phyloP scores from a whole-genome alignment of 371 early-diverging fungal genomes.

The Mucor irregularis region DNA sequence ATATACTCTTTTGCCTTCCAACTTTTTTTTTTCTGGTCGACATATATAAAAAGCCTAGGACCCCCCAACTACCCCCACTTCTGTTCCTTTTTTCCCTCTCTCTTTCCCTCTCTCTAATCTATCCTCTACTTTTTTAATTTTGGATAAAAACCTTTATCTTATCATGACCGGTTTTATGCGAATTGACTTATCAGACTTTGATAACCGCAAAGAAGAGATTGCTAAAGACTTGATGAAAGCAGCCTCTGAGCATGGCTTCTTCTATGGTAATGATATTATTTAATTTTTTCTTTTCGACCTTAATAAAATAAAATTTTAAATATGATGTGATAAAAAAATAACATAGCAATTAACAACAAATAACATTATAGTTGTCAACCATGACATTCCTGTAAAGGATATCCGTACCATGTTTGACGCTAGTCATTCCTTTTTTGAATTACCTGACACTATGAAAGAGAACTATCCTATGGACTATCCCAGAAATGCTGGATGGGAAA shows the following conservation, averaged over 20 bases:
- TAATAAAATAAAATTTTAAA: neutral
- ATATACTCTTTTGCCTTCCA: neutral
- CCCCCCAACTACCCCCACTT: neutral
- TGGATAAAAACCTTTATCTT: too few species aligned
- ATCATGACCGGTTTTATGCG: constrained; percentile 11
- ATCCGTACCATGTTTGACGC: constrained; percentile 20
- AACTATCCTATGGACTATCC: constrained; percentile 20
- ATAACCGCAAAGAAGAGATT: constrained; percentile 22
- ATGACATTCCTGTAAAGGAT: constrained; percentile 11
- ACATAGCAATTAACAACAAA: neutral
- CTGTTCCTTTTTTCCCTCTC: neutral
- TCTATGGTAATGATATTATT: constrained; percentile 29
- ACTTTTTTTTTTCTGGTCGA: neutral
- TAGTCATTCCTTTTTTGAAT: constrained; percentile 19
- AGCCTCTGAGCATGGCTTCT: constrained; percentile 25
- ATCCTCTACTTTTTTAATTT: neutral
- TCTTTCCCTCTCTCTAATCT: neutral
- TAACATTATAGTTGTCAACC: constrained; percentile 16
- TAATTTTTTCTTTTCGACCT: neutral
- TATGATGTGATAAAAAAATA: neutral
- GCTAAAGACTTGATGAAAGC: constrained; percentile 19
- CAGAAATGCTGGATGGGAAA: constrained; percentile 29
- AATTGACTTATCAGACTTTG: constrained; percentile 26
- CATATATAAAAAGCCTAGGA: neutral
- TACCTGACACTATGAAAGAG: constrained; percentile 22